Conservation (phyloP, 345 rosid species). For the Eucalyptus curtisii region DNA sequence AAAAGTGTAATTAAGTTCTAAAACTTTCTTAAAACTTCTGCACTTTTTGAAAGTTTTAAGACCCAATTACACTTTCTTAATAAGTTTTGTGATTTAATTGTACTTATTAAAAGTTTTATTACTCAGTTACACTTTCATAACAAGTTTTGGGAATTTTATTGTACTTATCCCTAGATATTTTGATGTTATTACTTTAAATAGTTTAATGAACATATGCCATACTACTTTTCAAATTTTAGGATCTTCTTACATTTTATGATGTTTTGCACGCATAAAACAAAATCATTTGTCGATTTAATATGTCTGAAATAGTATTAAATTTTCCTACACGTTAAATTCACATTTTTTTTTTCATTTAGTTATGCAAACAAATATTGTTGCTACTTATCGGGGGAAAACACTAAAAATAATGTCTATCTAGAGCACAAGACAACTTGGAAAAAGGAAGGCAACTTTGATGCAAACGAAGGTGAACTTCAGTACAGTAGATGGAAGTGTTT, state of each 20-base stretch:
- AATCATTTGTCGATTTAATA: background rate
- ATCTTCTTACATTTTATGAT: background rate
- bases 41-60: no score
- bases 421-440: background rate
- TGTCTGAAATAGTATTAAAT: no score
- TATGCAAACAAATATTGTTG: background rate
- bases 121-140: no score
- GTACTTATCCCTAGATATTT: background rate
- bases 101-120: no score
- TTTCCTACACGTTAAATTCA: no score
- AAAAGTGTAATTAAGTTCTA: fast-evolving
- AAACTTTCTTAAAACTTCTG: no score
- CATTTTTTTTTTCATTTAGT: no score
- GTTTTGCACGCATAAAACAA: background rate
- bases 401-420: background rate
- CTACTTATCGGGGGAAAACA: background rate
- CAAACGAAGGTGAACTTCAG: background rate
- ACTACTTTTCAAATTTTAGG: no score
- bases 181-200: no score
- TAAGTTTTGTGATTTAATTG: no score
- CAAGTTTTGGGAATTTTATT: no score
- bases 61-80: no score
- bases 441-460: background rate
- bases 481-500: background rate
- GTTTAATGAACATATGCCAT: background rate